These are phyloP conservation scores for Centaurea solstitialis DNA, from an alignment of 129 eudicot genomes.

Conservation along the genomic window DNA sequence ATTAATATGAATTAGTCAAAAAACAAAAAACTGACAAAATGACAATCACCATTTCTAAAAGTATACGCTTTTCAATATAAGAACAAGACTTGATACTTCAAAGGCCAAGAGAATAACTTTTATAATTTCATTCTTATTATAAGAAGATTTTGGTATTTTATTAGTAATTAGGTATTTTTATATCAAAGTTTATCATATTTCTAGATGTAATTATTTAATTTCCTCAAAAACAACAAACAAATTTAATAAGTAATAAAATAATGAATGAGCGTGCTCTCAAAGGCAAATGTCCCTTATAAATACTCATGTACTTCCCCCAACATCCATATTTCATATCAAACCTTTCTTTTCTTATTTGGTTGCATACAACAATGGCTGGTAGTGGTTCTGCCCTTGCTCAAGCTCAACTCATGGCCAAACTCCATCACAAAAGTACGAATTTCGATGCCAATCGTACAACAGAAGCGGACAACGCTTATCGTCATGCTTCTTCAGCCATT, in stretches of 20 bases:
- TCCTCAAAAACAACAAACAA: neutral
- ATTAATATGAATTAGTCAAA: too few species aligned
- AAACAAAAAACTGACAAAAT: too few species aligned
- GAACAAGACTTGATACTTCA: too few species aligned
- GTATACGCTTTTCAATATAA: too few species aligned
- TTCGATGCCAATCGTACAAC: conserved; percentile 8
- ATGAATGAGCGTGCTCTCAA: neutral
- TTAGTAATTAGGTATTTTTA: too few species aligned
- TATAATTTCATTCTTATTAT: too few species aligned
- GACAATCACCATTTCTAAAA: too few species aligned
- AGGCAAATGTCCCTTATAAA: neutral
- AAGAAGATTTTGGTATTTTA: too few species aligned
- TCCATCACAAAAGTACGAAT: neutral
- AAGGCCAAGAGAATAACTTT: too few species aligned
- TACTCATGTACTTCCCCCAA: neutral
- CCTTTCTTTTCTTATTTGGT: neutral
- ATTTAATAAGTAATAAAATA: neutral
- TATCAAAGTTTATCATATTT: too few species aligned
- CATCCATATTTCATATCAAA: neutral
- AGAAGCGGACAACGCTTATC: neutral
- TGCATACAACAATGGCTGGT: neutral
- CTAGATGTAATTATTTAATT: neutral
- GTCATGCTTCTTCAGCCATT: neutral
- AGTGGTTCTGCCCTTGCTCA: conserved; percentile 19
- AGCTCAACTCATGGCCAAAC: conserved; percentile 9